Percentiles rank a stretch among this genome's conserved stretches.
Evolutionary conservation across 225 moss, liverwort and hornwort genomes (phyloP).

Genomic region (Physcomitrium patens): DNA sequence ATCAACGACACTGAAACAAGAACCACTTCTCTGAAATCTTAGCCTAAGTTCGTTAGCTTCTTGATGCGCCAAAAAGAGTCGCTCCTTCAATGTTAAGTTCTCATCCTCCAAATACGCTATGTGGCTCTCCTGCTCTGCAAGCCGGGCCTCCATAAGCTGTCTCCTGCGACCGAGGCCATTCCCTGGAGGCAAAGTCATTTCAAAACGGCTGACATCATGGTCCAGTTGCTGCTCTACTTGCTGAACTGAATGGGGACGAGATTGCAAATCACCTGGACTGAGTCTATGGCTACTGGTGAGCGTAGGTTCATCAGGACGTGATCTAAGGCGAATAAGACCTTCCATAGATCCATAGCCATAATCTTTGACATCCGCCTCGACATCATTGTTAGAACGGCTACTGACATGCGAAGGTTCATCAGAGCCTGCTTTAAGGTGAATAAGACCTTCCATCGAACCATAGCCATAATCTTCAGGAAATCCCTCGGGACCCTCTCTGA

Average conservation of each 20-base stretch:
- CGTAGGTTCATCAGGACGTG: constrained; percentile 51
- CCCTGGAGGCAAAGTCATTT: constrained; percentile 61
- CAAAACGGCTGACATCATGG: constrained; percentile 70
- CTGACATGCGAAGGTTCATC: constrained; percentile 49
- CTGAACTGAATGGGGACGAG: constrained; percentile 52
- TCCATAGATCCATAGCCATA: constrained; percentile 96
- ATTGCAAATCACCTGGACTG: constrained; percentile 36
- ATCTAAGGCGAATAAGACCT: constrained; percentile 76
- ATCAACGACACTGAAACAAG: constrained; percentile 55
- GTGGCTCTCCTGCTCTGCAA: constrained; percentile 67
- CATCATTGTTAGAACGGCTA: constrained; percentile 9
- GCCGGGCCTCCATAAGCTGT: constrained; percentile 63
- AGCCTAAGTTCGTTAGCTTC: constrained; percentile 59
- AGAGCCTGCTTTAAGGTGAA: constrained; percentile 61
- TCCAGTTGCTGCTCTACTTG: constrained; percentile 62
- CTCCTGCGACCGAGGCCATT: constrained; percentile 44
- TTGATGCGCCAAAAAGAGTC: constrained; percentile 67
- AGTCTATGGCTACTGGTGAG: constrained; percentile 31
- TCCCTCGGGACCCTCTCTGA: constrained; percentile 68
- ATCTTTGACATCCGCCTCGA: constrained; percentile 63
- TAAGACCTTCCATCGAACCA: constrained; percentile 93
- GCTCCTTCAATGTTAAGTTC: constrained; percentile 64
- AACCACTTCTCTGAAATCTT: constrained; percentile 58
- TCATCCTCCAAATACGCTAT: constrained; percentile 78
- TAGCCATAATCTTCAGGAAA: constrained; percentile 89